A percentile compares a stretch with the other conserved stretches of the same genome.
Conservation (phyloP, 2,329 filamentous ascomycete genomes). For the Verticillium tricorpus region DNA sequence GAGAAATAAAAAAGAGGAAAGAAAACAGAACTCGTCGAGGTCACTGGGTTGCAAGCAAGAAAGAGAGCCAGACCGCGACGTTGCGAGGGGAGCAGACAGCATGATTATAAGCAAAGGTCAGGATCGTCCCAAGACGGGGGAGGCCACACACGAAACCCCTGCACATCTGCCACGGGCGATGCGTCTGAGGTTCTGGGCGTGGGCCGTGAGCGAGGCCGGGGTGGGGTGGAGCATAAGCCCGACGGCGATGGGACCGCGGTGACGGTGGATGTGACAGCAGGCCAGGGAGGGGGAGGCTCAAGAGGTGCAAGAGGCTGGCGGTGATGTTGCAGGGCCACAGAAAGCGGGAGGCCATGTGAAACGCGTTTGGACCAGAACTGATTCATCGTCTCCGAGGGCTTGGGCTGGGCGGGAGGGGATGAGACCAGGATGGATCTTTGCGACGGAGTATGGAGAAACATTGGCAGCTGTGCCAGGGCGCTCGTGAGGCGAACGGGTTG, state of each 20-base stretch:
- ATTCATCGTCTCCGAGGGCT: not conserved
- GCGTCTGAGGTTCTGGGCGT: not conserved
- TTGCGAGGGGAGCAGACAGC: constrained; percentile 23
- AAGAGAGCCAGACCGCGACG: constrained; percentile 23
- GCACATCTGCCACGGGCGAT: not conserved
- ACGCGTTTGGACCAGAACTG: constrained; percentile 3
- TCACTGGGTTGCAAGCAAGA: constrained; percentile 19
- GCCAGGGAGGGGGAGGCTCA: not conserved
- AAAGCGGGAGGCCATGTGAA: constrained; percentile 1
- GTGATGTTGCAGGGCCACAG: not conserved
- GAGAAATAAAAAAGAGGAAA: constrained; percentile 12
- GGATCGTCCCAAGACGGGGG: constrained; percentile 28
- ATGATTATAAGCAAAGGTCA: constrained; percentile 36
- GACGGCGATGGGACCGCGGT: not conserved
- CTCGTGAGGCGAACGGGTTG: too few species aligned
- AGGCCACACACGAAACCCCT: not conserved
- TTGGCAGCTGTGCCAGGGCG: not conserved
- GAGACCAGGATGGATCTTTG: not conserved
- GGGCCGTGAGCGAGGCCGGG: not conserved
- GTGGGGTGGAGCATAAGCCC: not conserved
- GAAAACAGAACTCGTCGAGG: constrained; percentile 18
- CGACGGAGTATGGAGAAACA: not conserved
- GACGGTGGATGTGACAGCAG: not conserved
- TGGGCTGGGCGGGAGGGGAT: not conserved
- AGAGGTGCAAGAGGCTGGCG: not conserved